Evolutionary conservation across 2,329 filamentous ascomycete species (phyloP).

Genomic region (Sarocladiaceae sp.): DNA sequence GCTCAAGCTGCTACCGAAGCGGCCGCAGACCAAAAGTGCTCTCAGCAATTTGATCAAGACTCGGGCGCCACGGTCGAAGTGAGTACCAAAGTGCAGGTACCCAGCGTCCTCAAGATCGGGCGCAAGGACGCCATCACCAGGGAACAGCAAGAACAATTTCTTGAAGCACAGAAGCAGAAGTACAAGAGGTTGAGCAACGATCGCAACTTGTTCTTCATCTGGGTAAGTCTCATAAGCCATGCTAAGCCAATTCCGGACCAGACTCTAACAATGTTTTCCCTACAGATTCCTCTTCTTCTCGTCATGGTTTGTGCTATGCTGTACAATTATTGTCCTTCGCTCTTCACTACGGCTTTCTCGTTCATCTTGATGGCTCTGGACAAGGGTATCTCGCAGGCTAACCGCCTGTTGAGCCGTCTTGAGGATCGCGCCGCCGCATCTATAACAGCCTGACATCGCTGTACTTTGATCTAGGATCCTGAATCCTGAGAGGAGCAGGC

Average conservation of each 20-base stretch:
- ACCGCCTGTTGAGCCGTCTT: background rate
- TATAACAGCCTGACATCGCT: background rate
- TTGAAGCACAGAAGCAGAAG: slow-evolving; percentile 56
- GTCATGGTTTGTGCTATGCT: slow-evolving; percentile 45
- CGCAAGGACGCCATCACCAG: slow-evolving; percentile 60
- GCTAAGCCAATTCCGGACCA: background rate
- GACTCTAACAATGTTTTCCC: slow-evolving; percentile 25
- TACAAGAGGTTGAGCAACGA: slow-evolving; percentile 61
- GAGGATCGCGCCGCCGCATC: slow-evolving; percentile 3
- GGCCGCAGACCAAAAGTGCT: slow-evolving; percentile 55
- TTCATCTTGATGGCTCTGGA: background rate
- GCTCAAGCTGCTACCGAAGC: slow-evolving; percentile 54
- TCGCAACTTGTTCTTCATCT: slow-evolving; percentile 64
- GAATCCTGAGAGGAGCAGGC: no score
- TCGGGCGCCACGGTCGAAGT: slow-evolving; percentile 21
- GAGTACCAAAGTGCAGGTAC: slow-evolving; percentile 35
- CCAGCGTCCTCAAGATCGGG: slow-evolving; percentile 52
- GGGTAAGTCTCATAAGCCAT: slow-evolving; percentile 47
- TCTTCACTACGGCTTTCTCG: slow-evolving; percentile 1
- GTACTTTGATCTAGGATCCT: background rate
- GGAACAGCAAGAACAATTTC: slow-evolving; percentile 61
- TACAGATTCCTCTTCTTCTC: slow-evolving; percentile 45
- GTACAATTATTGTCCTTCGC: slow-evolving; percentile 46
- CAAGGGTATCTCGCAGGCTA: slow-evolving; percentile 4
- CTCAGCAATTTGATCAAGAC: slow-evolving; percentile 44